phyloP scores from a whole-genome alignment of 768 basidiomycete species.

The Pleurotus giganteus region DNA sequence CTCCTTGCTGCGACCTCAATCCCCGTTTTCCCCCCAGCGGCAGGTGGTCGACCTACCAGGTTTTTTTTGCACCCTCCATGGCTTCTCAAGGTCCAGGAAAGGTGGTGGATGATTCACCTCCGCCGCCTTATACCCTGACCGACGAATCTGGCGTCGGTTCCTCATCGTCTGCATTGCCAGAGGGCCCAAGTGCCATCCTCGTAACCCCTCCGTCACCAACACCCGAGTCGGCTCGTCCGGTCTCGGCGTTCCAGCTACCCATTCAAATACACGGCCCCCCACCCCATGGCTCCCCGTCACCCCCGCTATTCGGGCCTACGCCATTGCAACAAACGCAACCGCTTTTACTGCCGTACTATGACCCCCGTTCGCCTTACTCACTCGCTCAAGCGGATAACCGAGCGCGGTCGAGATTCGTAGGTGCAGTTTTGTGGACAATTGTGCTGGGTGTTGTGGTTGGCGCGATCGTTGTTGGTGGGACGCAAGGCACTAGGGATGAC shows the following conservation, averaged over 20 bases:
- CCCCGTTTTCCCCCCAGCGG: background rate
- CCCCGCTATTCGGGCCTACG: constrained; percentile 33
- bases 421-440: constrained; percentile 27
- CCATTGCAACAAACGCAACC: constrained; percentile 33
- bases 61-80: too few species aligned
- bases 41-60: too few species aligned
- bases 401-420: constrained; percentile 36
- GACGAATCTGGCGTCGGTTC: background rate
- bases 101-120: constrained; percentile 3
- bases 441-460: constrained; percentile 25
- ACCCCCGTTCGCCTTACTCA: constrained; percentile 27
- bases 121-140: constrained; percentile 3
- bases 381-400: constrained; percentile 30
- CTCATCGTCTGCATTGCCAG: background rate
- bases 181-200: background rate
- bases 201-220: constrained; percentile 5
- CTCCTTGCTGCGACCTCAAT: background rate
- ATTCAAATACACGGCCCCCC: background rate
- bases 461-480: constrained; percentile 3
- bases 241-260: background rate
- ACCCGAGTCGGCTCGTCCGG: background rate
- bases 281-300: background rate
- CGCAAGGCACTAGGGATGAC: constrained; percentile 12
- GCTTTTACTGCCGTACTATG: constrained; percentile 38
- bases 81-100: background rate